Conservation (phyloP, 164 flowering plant species). For the Aristolochia californica region DNA sequence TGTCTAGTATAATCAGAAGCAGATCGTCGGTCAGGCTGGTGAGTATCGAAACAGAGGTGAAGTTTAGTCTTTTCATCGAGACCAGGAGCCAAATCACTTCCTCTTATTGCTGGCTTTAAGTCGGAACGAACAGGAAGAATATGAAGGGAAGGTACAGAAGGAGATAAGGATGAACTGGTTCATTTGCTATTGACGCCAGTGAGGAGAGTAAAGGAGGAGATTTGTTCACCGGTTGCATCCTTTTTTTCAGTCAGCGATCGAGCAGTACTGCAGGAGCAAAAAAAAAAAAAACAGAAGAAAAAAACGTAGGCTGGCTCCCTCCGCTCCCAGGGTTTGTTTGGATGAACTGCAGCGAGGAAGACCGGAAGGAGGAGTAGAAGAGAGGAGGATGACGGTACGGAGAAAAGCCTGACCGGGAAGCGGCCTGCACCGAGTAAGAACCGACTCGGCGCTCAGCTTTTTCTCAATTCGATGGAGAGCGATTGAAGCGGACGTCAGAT, state of each 20-base stretch:
- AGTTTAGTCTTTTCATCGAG: constrained; percentile 1
- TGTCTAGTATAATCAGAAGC: constrained; percentile 23
- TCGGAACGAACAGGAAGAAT: constrained; percentile 39
- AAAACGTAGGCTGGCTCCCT: no score
- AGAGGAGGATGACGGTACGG: no score
- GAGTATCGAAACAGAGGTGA: background rate
- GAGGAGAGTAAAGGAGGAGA: background rate
- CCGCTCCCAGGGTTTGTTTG: background rate
- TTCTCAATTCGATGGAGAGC: no score
- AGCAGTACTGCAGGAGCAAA: no score
- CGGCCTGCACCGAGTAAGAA: constrained; percentile 14
- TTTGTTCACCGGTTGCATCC: constrained; percentile 3
- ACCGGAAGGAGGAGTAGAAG: no score
- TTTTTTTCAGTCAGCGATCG: background rate
- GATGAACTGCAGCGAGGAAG: background rate
- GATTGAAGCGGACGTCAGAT: no score
- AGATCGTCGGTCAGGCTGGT: constrained; percentile 40
- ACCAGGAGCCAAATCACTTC: background rate
- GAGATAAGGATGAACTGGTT: constrained; percentile 15
- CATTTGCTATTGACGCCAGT: constrained; percentile 1
- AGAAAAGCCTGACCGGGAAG: constrained; percentile 9
- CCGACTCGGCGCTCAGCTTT: no score
- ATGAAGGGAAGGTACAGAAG: constrained; percentile 32
- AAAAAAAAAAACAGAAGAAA: no score
- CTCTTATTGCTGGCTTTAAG: constrained; percentile 12